Evolutionary conservation across 139 green algal species (phyloP).

Genomic region (Coccomyxa sp.): DNA sequence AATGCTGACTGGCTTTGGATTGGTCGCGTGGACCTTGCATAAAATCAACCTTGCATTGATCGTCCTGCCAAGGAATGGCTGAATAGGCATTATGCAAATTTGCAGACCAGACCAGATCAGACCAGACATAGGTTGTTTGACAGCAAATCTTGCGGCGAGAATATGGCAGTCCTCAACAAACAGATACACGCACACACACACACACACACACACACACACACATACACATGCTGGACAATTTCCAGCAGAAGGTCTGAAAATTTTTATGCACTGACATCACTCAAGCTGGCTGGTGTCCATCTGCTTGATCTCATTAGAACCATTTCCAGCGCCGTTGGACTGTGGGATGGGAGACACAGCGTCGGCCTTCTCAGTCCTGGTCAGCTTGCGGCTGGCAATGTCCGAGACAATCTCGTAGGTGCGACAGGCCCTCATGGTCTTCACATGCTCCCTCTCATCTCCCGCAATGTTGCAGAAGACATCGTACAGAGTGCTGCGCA

Average conservation of each 20-base stretch:
- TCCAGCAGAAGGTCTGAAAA: too few relatives aligned
- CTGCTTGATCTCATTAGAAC: neutral
- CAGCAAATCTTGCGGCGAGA: too few relatives aligned
- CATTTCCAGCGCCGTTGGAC: neutral
- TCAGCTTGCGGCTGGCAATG: slow-evolving; percentile 3
- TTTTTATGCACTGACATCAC: neutral
- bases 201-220: too few relatives aligned
- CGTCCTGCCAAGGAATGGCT: too few relatives aligned
- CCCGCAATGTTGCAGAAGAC: slow-evolving; percentile 88
- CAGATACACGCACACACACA: too few relatives aligned
- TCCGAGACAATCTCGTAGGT: slow-evolving; percentile 26
- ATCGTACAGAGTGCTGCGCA: slow-evolving; percentile 70
- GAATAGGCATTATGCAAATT: too few relatives aligned
- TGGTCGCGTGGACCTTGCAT: too few relatives aligned
- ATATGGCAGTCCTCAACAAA: too few relatives aligned
- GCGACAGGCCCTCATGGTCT: slow-evolving; percentile 88
- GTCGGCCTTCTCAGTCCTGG: neutral
- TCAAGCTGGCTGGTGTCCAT: neutral
- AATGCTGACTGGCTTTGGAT: too few relatives aligned
- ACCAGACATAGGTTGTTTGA: neutral
- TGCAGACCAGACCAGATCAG: neutral
- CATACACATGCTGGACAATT: too few relatives aligned
- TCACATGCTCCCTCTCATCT: slow-evolving; percentile 90
- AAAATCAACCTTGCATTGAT: too few relatives aligned
- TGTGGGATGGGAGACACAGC: neutral